These are phyloP conservation scores for Casuarina equisetifolia DNA, from an alignment of 306 rosid genomes.

Conservation along the genomic window DNA sequence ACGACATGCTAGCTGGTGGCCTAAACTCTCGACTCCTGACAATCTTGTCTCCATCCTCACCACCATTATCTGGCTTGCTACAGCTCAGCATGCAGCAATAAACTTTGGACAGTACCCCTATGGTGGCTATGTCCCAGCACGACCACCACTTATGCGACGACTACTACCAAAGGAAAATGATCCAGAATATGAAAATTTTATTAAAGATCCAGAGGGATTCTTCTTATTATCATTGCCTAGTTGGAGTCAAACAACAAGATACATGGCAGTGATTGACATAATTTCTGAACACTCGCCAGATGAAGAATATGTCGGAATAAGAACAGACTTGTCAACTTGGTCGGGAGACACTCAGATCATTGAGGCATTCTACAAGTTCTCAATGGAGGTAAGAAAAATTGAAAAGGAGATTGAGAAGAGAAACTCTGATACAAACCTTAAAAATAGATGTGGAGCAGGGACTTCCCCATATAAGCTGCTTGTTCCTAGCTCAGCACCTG, in stretches of 20 bases:
- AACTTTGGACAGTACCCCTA: conserved; percentile 47
- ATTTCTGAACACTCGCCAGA: conserved; percentile 47
- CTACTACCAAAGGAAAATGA: conserved; percentile 32
- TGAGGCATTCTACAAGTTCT: conserved; percentile 36
- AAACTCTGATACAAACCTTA: conserved; percentile 35
- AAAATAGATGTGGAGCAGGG: conserved; percentile 37
- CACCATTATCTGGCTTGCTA: conserved; percentile 30
- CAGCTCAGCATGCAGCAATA: conserved; percentile 46
- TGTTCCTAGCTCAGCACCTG: conserved; percentile 40
- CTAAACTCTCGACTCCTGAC: conserved; percentile 35
- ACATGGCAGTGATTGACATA: conserved; percentile 41
- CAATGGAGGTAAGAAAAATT: conserved; percentile 38
- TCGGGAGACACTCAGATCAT: conserved; percentile 37
- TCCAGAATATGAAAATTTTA: conserved; percentile 27
- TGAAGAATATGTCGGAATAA: conserved; percentile 42
- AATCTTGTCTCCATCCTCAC: conserved; percentile 39
- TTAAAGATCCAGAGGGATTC: conserved; percentile 29
- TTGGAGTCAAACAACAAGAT: conserved; percentile 44
- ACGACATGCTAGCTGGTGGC: conserved; percentile 45
- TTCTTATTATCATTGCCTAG: conserved; percentile 37
- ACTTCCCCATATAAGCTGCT: conserved; percentile 39
- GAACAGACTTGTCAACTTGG: conserved; percentile 36
- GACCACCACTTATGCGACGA: conserved; percentile 32
- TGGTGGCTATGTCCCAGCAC: conserved; percentile 31
- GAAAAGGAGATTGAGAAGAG: conserved; percentile 40